phyloP scores from a whole-genome alignment of 768 basidiomycete species.

The Holtermannia corniformis region DNA sequence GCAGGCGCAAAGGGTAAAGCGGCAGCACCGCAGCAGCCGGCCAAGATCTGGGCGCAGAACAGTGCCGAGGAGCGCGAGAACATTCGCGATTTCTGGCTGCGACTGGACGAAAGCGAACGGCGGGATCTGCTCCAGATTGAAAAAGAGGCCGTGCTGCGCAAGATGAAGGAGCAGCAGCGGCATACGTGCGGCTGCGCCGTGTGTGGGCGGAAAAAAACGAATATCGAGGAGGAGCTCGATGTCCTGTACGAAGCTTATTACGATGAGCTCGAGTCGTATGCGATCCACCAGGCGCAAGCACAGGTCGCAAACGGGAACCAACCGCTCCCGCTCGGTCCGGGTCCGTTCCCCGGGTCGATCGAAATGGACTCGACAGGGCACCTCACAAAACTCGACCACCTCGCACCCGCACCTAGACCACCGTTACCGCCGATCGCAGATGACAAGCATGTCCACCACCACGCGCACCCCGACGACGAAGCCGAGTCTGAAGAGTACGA shows the following conservation, averaged over 20 bases:
- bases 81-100: conserved; percentile 97
- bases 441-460: no score
- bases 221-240: conserved; percentile 99
- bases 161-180: conserved; percentile 99
- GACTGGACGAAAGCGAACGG: conserved; percentile 80
- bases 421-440: conserved; percentile 8
- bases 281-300: conserved; percentile 54
- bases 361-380: conserved; percentile 87
- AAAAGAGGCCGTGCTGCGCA: conserved; percentile 91
- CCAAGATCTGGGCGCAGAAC: conserved; percentile 89
- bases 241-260: conserved; percentile 99
- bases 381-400: conserved; percentile 48
- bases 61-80: conserved; percentile 87
- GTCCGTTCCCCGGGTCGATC: conserved; percentile 96
- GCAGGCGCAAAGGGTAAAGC: conserved; percentile 31
- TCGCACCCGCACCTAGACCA: conserved; percentile 29
- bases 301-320: conserved; percentile 70
- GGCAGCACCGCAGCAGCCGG: conserved; percentile 26
- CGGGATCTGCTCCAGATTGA: conserved; percentile 89
- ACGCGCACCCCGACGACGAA: conserved; percentile 29
- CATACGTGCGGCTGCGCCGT: conserved; percentile 93
- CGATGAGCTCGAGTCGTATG: conserved; percentile 99
- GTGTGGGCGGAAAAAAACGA: conserved; percentile 92
- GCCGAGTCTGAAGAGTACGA: conserved; percentile 48
- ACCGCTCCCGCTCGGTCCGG: conserved; percentile 87